Evolutionary conservation across 78 protist genomes (phyloP), one percentile per base, ranked within the genome.

Genomic region (Protostelium mycophagum): DNA sequence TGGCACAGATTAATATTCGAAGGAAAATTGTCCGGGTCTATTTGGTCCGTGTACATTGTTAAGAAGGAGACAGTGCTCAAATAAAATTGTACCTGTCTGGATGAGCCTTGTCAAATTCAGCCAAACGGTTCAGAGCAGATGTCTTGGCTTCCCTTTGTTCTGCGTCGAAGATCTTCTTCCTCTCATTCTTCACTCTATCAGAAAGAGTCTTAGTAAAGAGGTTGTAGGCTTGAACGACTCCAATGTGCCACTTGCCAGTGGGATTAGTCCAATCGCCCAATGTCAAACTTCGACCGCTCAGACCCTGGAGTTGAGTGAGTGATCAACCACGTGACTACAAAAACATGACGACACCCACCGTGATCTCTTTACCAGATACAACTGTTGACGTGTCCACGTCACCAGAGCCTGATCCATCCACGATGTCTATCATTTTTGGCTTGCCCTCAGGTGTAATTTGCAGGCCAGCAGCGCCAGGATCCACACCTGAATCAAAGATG

Each of bases 321-420:
- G 73, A 25, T 51, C 31, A 25, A 51, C 73, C 31, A 51, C 16
- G 73, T 5, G n/a, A n/a, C n/a, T n/a, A n/a, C n/a, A n/a, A n/a
- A n/a, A n/a, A n/a, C n/a, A n/a, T n/a, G n/a, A n/a, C n/a, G n/a
- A n/a, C n/a, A n/a, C n/a, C n/a, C 16, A 51, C 73, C 29, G 83
- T 25, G 37, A 84, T 36, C 39, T 84, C 83, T 5, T 89, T 91
- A 16, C 0, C 88, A 0, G 1, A 37, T 0, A 0, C 29, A 0
- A 89, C 90, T 1, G 23, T 37, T 9, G 83, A 10, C 38, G 38
- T 95, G 83, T 93, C 94, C 0, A 96, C 94, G n/a, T 94, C 97
- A 25, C 97, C 96, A 0, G 37, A 0, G 73, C 97, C 98, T 0
- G 97, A 90, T 85, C 95, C 63, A 36, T 97, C 98, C 51, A 97